Percentiles rank a stretch among this genome's conserved stretches.
Evolutionary conservation across 2,329 filamentous ascomycete species (phyloP).

Genomic region (Ophiostoma ulmi): DNA sequence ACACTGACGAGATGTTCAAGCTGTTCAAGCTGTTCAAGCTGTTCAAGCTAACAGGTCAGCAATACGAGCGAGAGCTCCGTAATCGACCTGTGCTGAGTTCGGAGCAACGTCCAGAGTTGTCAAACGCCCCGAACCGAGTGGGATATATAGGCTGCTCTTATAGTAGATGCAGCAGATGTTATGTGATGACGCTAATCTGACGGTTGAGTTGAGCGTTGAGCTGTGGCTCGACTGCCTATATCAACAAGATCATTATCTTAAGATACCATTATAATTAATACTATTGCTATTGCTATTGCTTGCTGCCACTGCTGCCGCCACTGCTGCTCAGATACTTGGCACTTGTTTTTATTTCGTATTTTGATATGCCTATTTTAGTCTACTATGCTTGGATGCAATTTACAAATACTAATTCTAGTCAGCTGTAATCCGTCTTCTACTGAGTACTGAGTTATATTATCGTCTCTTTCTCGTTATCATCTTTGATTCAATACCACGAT

Average conservation of each 20-base stretch:
- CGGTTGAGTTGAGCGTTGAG: neutral
- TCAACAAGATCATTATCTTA: neutral
- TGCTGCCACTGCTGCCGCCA: neutral
- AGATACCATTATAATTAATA: neutral
- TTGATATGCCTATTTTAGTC: neutral
- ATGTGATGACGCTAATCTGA: conserved; percentile 6
- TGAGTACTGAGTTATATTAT: neutral
- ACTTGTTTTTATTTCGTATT: neutral
- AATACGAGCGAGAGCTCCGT: neutral
- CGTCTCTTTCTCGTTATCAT: neutral
- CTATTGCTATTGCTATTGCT: neutral
- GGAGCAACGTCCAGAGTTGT: conserved; percentile 15
- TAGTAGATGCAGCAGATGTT: neutral
- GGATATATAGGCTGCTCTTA: neutral
- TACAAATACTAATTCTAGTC: neutral
- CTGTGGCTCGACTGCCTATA: neutral
- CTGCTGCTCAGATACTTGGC: too few species aligned
- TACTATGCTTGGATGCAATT: conserved; percentile 1
- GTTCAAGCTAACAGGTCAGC: too few species aligned
- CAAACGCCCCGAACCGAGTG: conserved; percentile 8
- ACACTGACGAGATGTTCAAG: neutral
- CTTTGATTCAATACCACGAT: neutral
- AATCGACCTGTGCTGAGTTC: neutral
- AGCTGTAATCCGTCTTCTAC: neutral
- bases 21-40: neutral